Evolutionary conservation across 2,329 filamentous ascomycete genomes (phyloP), one percentile per base, ranked within the genome.

Genomic region (Monilinia fructicola): DNA sequence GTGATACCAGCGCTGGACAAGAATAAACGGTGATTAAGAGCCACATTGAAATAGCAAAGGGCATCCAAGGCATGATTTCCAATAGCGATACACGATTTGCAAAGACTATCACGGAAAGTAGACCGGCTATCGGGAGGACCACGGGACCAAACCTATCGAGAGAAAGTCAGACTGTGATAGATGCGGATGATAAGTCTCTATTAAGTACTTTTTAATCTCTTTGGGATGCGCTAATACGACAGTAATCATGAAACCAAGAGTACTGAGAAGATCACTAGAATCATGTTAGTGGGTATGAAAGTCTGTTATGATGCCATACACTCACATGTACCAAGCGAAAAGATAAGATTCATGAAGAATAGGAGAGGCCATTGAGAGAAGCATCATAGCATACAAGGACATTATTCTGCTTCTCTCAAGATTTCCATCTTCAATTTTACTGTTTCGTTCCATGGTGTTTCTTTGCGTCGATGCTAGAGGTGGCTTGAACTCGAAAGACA

Each of bases 1-100:
- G n/a, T 5, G 42, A 58, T n/a, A 52, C 16, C 31, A 65, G 16
- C 23, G 53, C 67, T 21, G 69, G 69, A 9, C 67, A 50, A n/a
- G 56, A 68, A 52, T 64, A 69, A 4, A 69, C 58, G 44, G 67
- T 68, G n/a, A 68, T 44, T 11, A 71, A 26, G 10, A 70, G 50
- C 42, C 66, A 68, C 23, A 70, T 16, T 40, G 56, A 65, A 28
- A 71, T 9, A 5, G 56, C 42, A 59, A 67, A 53, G 3, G 69
- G 68, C 28, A 67, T 46, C 69, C 69, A 70, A 28, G 67, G 67
- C 23, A 71, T 54, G 12, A 65, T 38, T 38, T 50, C 46, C 18
- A 38, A 16, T 38, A 31, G 63, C 21, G 69, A 53, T 40, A 62
- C 66, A 14, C 60, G 62, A 26, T 59, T 62, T 12, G 69, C 66